Conservation (phyloP, 306 rosid genomes). For the Canavalia gladiata region DNA sequence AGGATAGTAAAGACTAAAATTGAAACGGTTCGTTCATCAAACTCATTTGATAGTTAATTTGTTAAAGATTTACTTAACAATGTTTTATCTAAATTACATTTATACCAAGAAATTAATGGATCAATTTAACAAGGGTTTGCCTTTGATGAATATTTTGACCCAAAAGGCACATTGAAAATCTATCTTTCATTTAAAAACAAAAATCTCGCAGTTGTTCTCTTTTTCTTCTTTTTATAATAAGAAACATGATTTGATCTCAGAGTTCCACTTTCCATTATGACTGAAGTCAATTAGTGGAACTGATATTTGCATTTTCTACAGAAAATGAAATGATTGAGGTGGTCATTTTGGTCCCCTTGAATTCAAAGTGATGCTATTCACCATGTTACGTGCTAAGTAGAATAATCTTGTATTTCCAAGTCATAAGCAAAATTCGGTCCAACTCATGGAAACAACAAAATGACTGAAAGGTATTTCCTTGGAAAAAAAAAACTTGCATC, state of each 20-base stretch:
- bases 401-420: constrained; percentile 43
- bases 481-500: constrained; percentile 4
- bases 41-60: neutral
- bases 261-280: constrained; percentile 39
- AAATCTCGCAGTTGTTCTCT: neutral
- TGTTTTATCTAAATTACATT: neutral
- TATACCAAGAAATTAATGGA: neutral
- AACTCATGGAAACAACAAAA: constrained; percentile 32
- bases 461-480: constrained; percentile 5
- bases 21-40: neutral
- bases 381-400: constrained; percentile 21
- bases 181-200: neutral
- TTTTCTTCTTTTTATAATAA: constrained; percentile 7
- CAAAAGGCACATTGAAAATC: neutral
- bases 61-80: neutral
- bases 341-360: constrained; percentile 31
- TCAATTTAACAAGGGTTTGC: neutral
- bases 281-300: constrained; percentile 12
- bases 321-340: constrained; percentile 39
- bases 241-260: constrained; percentile 28
- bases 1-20: neutral
- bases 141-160: neutral
- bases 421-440: constrained; percentile 32
- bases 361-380: constrained; percentile 31
- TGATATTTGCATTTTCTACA: constrained; percentile 28